phyloP scores from a whole-genome alignment of 805 yeast genomes.

The Nematodospora valgi region DNA sequence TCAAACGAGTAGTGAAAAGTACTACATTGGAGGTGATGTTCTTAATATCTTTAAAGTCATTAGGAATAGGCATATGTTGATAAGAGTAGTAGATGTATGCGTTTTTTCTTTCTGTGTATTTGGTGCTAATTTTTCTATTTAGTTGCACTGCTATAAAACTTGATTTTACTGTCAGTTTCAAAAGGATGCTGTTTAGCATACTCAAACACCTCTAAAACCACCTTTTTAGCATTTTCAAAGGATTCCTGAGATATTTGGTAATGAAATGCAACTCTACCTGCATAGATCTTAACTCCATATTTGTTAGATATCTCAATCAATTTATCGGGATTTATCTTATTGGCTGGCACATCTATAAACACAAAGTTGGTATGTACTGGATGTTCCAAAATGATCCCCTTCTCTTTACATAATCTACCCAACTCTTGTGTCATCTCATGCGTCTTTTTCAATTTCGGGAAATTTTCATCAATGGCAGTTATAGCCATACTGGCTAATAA shows the following conservation, averaged over 20 bases:
- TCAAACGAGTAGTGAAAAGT: conserved; percentile 14
- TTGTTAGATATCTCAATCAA: conserved; percentile 55
- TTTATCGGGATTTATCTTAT: conserved; percentile 54
- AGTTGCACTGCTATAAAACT: conserved; percentile 9
- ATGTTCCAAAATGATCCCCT: conserved; percentile 58
- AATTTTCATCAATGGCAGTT: conserved; percentile 72
- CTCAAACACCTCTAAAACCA: conserved; percentile 54
- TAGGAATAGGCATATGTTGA: too few species aligned
- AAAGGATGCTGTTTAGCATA: conserved; percentile 53
- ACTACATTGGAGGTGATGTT: too few species aligned
- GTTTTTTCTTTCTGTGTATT: not conserved
- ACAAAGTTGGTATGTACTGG: conserved; percentile 87
- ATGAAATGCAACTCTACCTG: conserved; percentile 80
- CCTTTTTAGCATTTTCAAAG: conserved; percentile 39
- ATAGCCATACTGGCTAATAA: conserved; percentile 76
- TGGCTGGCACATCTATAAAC: conserved; percentile 56
- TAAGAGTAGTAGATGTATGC: too few species aligned
- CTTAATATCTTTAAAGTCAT: too few species aligned
- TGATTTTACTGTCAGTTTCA: conserved; percentile 8
- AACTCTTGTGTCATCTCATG: conserved; percentile 53
- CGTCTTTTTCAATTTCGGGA: conserved; percentile 49
- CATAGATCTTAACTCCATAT: conserved; percentile 61
- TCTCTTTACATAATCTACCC: conserved; percentile 47
- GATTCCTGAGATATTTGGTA: conserved; percentile 36
- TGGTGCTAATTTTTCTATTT: not conserved